Evolutionary conservation across 1,139 yeast species (phyloP), one percentile per base, ranked within the genome.

Genomic region (Eremothecium cymbalariae): DNA sequence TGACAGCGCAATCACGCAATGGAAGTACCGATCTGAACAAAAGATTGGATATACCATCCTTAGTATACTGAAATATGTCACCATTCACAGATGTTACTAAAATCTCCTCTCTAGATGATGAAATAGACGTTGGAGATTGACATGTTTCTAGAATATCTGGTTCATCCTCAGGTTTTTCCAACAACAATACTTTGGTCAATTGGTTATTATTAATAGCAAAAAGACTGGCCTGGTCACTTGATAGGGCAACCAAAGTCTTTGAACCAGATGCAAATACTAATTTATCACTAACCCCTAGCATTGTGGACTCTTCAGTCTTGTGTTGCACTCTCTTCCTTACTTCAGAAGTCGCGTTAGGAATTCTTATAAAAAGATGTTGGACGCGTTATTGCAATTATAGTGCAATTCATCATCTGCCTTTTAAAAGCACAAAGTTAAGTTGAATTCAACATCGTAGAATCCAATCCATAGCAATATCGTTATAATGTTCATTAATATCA

Each of bases 1-100:
- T 74, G 53, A 81, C 75, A 12, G 62, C 62, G 4, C 77, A 65
- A 42, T 75, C 82, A 43, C 93, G 67, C 25, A 86, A 55, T 0
- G 94, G 82, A 27, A 83, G 62, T 14, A 81, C 69, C 15, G 48
- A 46, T 25, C 59, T 44, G 8, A 46, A 43, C 30, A 55, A 27
- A 20, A 54, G 35, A 22, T 41, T 36, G 23, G 41, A 45, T 21
- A 34, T 45, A 2, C 32, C 31, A 4, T 32, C 41, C 19, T 36
- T 37, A 3, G 45, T 36, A 30, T 48, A 50, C 20, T 36, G 31
- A 26, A 39, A 39, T 4, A 50, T 51, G 35, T 55, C 55, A 15
- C 60, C 60, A 15, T 46, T 39, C n/a, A 37, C 15, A 3, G 55
- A 48, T 3, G 56, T 47, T 22, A 53, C 31, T 37, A 8, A 47